These are phyloP conservation scores for Dactylellina cionopaga DNA, from an alignment of 2,329 filamentous ascomycete species.

Conservation along the genomic window DNA sequence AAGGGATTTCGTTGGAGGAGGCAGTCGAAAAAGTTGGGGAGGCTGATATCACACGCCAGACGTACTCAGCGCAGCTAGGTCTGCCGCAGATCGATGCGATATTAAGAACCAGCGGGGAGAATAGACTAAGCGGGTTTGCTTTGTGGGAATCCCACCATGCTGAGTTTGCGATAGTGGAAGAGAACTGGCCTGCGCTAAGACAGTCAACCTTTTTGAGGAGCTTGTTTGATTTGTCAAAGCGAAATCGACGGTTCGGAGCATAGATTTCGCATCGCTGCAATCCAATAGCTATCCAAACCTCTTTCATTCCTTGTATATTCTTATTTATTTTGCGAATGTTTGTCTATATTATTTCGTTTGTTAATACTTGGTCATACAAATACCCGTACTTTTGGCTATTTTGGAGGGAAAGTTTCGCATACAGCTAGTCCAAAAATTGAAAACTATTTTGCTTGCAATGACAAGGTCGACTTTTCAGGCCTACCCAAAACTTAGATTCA, in stretches of 20 bases:
- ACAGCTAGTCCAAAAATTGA: too few relatives aligned
- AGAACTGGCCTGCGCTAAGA: slow-evolving; percentile 39
- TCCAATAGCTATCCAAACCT: too few relatives aligned
- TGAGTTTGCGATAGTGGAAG: slow-evolving; percentile 40
- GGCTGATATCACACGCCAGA: slow-evolving; percentile 36
- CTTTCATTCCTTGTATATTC: too few relatives aligned
- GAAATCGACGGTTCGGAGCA: slow-evolving; percentile 36
- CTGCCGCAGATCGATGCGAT: slow-evolving; percentile 40
- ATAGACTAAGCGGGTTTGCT: slow-evolving; percentile 40
- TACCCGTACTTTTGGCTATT: too few relatives aligned
- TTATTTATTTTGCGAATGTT: too few relatives aligned
- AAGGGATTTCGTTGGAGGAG: slow-evolving; percentile 29
- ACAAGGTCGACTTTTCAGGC: too few relatives aligned
- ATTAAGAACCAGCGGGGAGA: slow-evolving; percentile 41
- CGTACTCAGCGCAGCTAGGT: slow-evolving; percentile 39
- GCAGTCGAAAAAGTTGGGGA: slow-evolving; percentile 28
- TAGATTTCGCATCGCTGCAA: too few relatives aligned
- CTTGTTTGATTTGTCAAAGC: slow-evolving; percentile 30
- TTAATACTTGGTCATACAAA: too few relatives aligned
- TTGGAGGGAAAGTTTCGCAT: too few relatives aligned
- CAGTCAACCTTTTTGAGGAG: slow-evolving; percentile 44
- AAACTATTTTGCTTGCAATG: too few relatives aligned
- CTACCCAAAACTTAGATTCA: too few relatives aligned
- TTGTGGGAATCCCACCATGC: slow-evolving; percentile 48
- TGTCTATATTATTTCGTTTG: too few relatives aligned